Evolutionary conservation across 805 yeast species (phyloP).

Genomic region (Metschnikowia rubicola): DNA sequence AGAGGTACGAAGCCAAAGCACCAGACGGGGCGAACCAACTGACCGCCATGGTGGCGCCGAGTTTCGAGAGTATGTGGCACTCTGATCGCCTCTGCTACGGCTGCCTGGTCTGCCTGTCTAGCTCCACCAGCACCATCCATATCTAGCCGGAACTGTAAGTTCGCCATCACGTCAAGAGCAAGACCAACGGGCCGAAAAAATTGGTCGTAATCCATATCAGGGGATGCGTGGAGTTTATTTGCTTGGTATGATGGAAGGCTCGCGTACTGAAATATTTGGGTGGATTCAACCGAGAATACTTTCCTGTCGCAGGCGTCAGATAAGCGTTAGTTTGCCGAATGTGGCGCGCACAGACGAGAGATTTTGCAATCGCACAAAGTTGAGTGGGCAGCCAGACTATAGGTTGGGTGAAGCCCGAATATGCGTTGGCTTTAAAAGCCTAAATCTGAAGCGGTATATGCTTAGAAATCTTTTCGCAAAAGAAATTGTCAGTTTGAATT

Average conservation of each 20-base stretch:
- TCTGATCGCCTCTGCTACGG: background rate
- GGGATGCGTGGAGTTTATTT: no score
- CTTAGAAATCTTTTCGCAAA: background rate
- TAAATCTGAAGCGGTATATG: background rate
- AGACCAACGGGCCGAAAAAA: constrained; percentile 7
- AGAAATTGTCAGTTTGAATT: background rate
- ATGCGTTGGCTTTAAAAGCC: no score
- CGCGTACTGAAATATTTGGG: no score
- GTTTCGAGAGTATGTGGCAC: background rate
- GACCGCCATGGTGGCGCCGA: background rate
- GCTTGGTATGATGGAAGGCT: no score
- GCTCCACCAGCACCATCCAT: background rate
- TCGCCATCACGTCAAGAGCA: constrained; percentile 2
- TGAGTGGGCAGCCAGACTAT: no score
- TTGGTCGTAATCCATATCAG: constrained; percentile 4
- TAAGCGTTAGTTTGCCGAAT: no score
- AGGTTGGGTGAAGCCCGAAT: no score
- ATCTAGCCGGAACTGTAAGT: background rate
- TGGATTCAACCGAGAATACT: background rate
- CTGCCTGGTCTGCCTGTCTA: background rate
- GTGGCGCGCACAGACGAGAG: no score
- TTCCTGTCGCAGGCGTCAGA: background rate
- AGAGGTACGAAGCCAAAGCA: constrained; percentile 9
- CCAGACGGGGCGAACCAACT: constrained; percentile 6
- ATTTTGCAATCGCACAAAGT: no score